Evolutionary conservation across 805 yeast genomes (phyloP).

Genomic region (Hanseniaspora vineae): DNA sequence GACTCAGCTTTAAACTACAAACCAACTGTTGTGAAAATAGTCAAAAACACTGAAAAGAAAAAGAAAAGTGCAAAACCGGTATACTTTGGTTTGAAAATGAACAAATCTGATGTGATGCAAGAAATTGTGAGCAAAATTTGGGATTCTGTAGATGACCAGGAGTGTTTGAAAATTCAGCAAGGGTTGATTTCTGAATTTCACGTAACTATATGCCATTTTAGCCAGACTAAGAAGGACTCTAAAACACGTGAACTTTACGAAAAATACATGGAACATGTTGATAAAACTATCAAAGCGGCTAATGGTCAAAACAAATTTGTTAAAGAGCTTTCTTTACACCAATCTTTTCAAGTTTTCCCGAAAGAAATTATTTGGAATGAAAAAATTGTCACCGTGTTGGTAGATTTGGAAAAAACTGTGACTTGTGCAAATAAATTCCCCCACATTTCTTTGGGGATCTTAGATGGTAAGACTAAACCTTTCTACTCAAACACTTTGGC

Average conservation of each 20-base stretch:
- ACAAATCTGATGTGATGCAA: constrained; percentile 7
- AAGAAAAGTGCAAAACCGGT: constrained; percentile 19
- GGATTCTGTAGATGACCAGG: neutral
- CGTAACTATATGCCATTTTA: constrained; percentile 49
- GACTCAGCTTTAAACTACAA: constrained; percentile 26
- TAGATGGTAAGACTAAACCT: neutral
- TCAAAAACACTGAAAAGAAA: constrained; percentile 4
- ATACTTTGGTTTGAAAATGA: constrained; percentile 34
- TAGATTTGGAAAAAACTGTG: constrained; percentile 20
- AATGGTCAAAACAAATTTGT: neutral
- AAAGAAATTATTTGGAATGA: constrained; percentile 36
- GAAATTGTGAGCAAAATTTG: constrained; percentile 9
- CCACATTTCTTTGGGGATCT: constrained; percentile 61
- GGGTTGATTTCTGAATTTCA: constrained; percentile 44
- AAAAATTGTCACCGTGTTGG: constrained; percentile 41
- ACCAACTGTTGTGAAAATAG: constrained; percentile 5
- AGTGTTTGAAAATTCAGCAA: constrained; percentile 15
- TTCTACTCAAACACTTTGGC: neutral
- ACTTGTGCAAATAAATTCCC: constrained; percentile 31
- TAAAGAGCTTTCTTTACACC: neutral
- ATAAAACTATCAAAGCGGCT: neutral
- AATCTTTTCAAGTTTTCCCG: constrained; percentile 23
- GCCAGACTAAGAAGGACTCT: constrained; percentile 3
- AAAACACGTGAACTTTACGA: neutral
- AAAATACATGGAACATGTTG: neutral